These are phyloP conservation scores for Eucalyptus coolabah DNA, from an alignment of 345 rosid species.

Conservation along the genomic window DNA sequence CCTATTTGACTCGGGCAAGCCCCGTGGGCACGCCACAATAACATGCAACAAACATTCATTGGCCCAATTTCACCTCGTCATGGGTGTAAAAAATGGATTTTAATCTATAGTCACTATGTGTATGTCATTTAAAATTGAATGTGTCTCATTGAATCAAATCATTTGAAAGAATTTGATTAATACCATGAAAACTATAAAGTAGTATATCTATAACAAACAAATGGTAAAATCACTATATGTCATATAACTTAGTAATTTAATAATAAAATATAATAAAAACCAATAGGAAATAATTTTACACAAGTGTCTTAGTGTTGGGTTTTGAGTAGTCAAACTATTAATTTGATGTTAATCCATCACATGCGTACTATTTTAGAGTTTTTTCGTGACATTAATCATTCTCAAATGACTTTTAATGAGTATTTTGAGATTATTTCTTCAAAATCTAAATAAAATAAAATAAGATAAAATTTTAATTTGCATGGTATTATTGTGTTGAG, in stretches of 20 bases:
- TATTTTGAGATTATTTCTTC: neutral
- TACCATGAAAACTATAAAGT: accelerated
- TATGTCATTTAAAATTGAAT: neutral
- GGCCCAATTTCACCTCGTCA: neutral
- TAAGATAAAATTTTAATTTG: neutral
- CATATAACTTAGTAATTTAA: accelerated
- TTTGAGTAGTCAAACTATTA: accelerated
- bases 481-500: neutral
- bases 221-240: accelerated
- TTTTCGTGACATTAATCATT: accelerated
- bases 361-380: accelerated
- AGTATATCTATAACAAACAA: accelerated
- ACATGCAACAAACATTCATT: neutral
- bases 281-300: accelerated
- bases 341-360: too few relatives aligned
- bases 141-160: neutral
- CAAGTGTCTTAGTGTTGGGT: accelerated
- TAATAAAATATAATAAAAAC: accelerated
- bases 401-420: neutral
- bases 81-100: neutral
- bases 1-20: accelerated
- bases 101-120: neutral
- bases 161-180: neutral
- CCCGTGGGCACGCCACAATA: accelerated
- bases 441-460: neutral